Conservation (phyloP, 192 early-diverging fungal species). For the Linnemannia zychae region DNA sequence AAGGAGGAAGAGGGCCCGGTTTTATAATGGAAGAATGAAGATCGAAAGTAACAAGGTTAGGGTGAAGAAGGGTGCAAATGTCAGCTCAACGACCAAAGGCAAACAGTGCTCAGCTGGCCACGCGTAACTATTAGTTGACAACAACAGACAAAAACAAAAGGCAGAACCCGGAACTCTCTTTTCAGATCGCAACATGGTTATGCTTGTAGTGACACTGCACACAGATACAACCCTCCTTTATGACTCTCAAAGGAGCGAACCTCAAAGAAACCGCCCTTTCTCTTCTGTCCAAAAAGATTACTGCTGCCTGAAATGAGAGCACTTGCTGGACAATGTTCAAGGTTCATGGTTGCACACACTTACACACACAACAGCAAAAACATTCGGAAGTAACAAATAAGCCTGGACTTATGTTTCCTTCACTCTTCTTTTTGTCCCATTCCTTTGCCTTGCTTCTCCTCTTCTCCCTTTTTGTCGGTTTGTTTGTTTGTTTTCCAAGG, state of each 20-base stretch:
- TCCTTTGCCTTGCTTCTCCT: not conserved
- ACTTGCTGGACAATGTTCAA: not conserved
- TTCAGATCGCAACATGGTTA: not conserved
- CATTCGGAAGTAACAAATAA: not conserved
- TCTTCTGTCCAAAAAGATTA: no score
- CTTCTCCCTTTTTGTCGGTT: not conserved
- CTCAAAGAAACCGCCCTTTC: not conserved
- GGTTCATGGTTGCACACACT: conserved; percentile 1
- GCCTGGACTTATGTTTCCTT: not conserved
- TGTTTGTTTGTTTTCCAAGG: not conserved
- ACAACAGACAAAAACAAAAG: not conserved
- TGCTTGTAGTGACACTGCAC: no score
- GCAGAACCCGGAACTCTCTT: conserved; percentile 8
- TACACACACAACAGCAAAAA: not conserved
- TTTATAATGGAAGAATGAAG: not conserved
- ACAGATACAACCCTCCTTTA: no score
- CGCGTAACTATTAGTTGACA: not conserved
- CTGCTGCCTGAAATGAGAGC: not conserved
- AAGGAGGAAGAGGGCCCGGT: not conserved
- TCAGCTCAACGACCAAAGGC: no score
- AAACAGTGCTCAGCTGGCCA: not conserved
- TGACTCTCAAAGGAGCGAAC: not conserved
- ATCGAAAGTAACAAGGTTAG: no score
- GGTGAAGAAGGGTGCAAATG: not conserved
- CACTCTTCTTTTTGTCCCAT: not conserved